Conservation (phyloP, 2,329 filamentous ascomycete genomes). For the Aureobasidium sp. region DNA sequence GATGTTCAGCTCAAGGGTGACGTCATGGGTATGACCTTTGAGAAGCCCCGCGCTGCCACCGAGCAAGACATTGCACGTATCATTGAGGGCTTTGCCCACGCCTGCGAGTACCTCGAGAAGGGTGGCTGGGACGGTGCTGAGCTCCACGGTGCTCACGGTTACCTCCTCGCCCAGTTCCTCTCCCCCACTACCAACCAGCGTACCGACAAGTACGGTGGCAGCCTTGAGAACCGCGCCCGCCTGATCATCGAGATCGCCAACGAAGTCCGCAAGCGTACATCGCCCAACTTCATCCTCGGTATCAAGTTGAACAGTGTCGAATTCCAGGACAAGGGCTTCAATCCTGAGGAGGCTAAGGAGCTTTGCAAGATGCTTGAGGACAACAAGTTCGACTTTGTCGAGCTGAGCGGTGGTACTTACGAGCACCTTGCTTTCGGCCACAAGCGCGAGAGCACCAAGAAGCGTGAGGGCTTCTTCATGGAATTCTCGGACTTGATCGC, state of each 20-base stretch:
- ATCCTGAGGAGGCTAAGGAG: conserved; percentile 43
- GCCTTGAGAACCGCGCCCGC: conserved; percentile 37
- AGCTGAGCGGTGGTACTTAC: conserved; percentile 56
- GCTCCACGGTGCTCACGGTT: conserved; percentile 37
- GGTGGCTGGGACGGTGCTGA: conserved; percentile 52
- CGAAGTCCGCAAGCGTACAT: conserved; percentile 32
- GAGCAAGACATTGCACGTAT: conserved; percentile 50
- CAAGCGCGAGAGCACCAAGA: conserved; percentile 48
- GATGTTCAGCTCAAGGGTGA: conserved; percentile 41
- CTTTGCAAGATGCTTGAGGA: conserved; percentile 45
- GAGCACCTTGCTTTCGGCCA: conserved; percentile 47
- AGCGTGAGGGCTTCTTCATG: conserved; percentile 53
- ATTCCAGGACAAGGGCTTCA: conserved; percentile 48
- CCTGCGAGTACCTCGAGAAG: conserved; percentile 55
- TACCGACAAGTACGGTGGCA: conserved; percentile 40
- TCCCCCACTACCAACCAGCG: conserved; percentile 36
- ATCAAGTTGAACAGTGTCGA: conserved; percentile 56
- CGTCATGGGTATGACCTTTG: conserved; percentile 45
- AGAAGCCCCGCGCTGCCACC: conserved; percentile 47
- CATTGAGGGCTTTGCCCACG: conserved; percentile 56
- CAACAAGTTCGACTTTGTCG: conserved; percentile 50
- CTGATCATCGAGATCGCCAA: conserved; percentile 36
- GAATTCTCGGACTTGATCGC: conserved; percentile 52
- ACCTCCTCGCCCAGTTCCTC: conserved; percentile 42
- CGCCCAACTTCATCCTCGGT: conserved; percentile 39